phyloP scores from a whole-genome alignment of 2,329 filamentous ascomycete genomes.

The Aspergillus vadensis region DNA sequence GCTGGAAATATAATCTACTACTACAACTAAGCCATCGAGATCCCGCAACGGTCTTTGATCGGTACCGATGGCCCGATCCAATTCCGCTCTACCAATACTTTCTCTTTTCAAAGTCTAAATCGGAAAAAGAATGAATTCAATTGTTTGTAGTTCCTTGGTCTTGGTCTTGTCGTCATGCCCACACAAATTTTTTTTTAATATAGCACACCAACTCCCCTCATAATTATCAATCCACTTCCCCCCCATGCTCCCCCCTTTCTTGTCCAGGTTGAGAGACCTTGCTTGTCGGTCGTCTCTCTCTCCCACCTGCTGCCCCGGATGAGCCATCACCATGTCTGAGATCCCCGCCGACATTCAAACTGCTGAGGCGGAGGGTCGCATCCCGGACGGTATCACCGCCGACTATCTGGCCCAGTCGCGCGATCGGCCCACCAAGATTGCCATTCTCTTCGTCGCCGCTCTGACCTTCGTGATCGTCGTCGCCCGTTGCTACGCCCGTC shows the following conservation, averaged over 20 bases:
- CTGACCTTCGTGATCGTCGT: slow-evolving; percentile 37
- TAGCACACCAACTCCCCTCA: no score
- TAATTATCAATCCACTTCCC: no score
- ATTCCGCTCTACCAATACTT: background rate
- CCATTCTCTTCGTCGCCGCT: slow-evolving; percentile 33
- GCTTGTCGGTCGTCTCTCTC: no score
- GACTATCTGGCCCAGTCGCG: slow-evolving; percentile 32
- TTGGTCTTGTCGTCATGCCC: no score
- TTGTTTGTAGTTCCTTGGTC: no score
- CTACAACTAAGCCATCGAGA: background rate
- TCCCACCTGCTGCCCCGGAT: no score
- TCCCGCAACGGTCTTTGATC: background rate
- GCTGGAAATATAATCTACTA: no score
- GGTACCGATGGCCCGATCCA: background rate
- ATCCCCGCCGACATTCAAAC: slow-evolving; percentile 5
- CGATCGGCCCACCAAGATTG: slow-evolving; percentile 30
- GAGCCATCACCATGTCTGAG: background rate
- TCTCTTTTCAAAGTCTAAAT: background rate
- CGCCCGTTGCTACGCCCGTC: slow-evolving; percentile 51
- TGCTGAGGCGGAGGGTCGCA: slow-evolving; percentile 30
- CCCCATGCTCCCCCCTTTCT: no score
- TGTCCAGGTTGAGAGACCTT: no score
- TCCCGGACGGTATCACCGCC: slow-evolving; percentile 28
- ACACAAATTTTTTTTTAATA: no score
- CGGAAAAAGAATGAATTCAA: background rate